Evolutionary conservation across 2,329 filamentous ascomycete genomes (phyloP), one percentile per base, ranked within the genome.

Genomic region (Ceratocystis huliohia): DNA sequence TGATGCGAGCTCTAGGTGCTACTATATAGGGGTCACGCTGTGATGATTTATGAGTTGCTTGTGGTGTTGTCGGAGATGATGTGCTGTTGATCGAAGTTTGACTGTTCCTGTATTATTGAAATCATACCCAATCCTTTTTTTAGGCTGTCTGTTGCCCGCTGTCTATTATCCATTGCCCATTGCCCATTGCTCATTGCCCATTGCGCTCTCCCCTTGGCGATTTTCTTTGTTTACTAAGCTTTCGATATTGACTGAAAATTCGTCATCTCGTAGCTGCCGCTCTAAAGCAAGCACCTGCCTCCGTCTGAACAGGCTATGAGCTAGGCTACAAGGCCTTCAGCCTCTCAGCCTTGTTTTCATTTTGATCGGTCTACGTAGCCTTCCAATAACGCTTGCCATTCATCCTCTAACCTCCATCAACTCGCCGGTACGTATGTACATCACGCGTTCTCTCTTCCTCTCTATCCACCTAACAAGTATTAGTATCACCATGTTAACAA

Each of bases 1-100:
- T 88, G 17, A 75, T 80, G 62, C 80, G 81, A 69, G 84, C 81
- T 33, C 56, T 59, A 13, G 56, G 56, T 30, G 56, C 56, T 25
- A n/a, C 56, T 22, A 59, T 59, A 37, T 59, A 59, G 28, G 15
- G 30, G 56, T 5, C 13, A 5, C 28, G n/a, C n/a, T n/a, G 3
- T 59, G 56, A 59, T 30, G 25, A 20, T 59, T 37, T 17, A 71
- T 82, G 50, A 78, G 74, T 61, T 33, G 30, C 1, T 33, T 33
- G 7, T 33, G 30, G 30, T 33, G 30, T 33, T 33, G 72, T 45
- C n/a, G 37, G 28, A 30, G 56, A 25, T 15, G 44, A 8, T 10
- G 6, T 59, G 25, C 20, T 53, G 45, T 17, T 8, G 59, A 71
- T 68, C 71, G 65, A 66, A 68, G 61, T 30, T 63, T 15, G 33